Conservation (phyloP, 2,329 filamentous ascomycete genomes). For the Simplicillium aogashimaense region DNA sequence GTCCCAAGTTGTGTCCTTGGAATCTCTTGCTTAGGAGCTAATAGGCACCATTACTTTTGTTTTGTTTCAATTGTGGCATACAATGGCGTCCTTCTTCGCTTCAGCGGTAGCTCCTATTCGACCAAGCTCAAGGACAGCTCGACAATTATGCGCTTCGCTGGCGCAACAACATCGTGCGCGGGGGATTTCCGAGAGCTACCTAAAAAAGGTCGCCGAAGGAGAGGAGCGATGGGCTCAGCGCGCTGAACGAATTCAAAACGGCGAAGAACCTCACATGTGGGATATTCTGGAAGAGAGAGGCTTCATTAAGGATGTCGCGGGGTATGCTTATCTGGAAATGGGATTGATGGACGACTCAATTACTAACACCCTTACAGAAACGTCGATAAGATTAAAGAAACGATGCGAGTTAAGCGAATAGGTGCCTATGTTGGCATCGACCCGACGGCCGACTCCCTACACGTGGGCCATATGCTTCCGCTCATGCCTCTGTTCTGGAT, state of each 20-base stretch:
- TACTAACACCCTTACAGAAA: conserved; percentile 20
- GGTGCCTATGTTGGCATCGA: conserved; percentile 76
- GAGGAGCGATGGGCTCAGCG: conserved; percentile 35
- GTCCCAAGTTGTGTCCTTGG: no score
- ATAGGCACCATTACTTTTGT: no score
- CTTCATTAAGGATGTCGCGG: conserved; percentile 63
- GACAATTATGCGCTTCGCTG: conserved; percentile 10
- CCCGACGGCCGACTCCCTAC: conserved; percentile 69
- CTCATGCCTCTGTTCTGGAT: conserved; percentile 81
- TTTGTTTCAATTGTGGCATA: background rate
- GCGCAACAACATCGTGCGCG: conserved; percentile 18
- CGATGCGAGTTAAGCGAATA: conserved; percentile 56
- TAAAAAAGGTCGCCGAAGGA: conserved; percentile 32
- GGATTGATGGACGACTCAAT: background rate
- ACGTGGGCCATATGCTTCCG: conserved; percentile 71
- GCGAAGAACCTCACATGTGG: conserved; percentile 45
- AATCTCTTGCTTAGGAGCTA: no score
- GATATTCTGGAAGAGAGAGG: conserved; percentile 61
- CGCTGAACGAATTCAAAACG: conserved; percentile 36
- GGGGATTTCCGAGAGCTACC: conserved; percentile 28
- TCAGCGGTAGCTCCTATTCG: conserved; percentile 14
- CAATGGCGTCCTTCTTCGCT: conserved; percentile 18
- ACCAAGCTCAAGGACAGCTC: conserved; percentile 11
- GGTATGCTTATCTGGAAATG: conserved; percentile 38
- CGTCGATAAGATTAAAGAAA: conserved; percentile 44